Base-by-base conservation (phyloP, 1,284 basidiomycete species). In the Lentinus polychrous region DNA sequence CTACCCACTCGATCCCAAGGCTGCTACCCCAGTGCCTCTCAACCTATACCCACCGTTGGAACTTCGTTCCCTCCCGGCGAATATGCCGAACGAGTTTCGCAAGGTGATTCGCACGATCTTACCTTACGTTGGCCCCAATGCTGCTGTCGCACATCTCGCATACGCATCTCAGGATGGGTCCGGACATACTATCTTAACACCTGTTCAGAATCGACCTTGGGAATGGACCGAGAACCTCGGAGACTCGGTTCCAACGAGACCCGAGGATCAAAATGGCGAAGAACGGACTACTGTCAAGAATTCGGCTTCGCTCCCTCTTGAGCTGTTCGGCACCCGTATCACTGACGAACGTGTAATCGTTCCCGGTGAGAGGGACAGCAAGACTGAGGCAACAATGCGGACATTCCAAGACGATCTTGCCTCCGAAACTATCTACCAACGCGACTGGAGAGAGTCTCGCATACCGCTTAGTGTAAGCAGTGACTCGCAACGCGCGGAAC, bases 171-270 rank as follows among this genome's bases (percentile, higher is more conserved):
- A 73, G 23, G 79, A 83, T 54, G 53, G 74, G 2, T 65, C 68
- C 6, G 81, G 79, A 1, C 67, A 72, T 5, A 60, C 79, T 5
- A 66, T 71, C 49, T 73, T 75, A 17, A 60, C 66, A 10, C 71
- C 76, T 0, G 83, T 89, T 15, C 70, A 78, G 49, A 84, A 87
- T 60, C 74, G 81, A 37, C 86, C 88, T 11, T 91, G 87, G 87
- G 88, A 91, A 62, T 91, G 87, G 88, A 77, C 81, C 6, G 88
- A 90, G 61, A 79, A 83, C 60, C 61, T 90, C 1, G 85, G 85
- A 2, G 86, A 88, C 51, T 70, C 74, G 2, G 57, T 67, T 3
- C 50, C 61, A 35, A 49, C 63, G 3, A 68, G 66, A 8, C 68
- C 67, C 36, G 71, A 70, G 31, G 68, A 72, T 24, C 59, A 62